These are phyloP conservation scores for Calonectria ilicicola DNA, from an alignment of 2,329 filamentous ascomycete genomes.

Conservation along the genomic window DNA sequence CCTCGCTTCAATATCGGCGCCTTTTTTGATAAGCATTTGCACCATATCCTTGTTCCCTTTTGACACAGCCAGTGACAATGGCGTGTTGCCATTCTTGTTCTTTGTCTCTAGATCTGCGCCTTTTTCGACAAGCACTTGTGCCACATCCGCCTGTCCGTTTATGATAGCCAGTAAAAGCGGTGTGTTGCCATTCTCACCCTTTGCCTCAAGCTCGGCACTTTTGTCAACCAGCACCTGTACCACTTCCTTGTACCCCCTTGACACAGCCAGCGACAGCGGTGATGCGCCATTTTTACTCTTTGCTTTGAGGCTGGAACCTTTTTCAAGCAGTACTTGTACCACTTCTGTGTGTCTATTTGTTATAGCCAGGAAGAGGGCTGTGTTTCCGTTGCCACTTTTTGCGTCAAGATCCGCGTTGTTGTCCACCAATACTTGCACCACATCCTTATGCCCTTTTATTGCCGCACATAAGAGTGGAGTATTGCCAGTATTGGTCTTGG, in stretches of 20 bases:
- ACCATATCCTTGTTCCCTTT: too few relatives aligned
- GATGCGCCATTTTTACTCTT: not conserved
- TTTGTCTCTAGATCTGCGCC: not conserved
- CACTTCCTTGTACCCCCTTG: not conserved
- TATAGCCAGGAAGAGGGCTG: not conserved
- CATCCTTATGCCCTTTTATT: not conserved
- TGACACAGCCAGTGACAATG: too few relatives aligned
- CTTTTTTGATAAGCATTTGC: not conserved
- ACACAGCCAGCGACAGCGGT: not conserved
- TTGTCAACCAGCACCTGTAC: not conserved
- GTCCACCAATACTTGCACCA: not conserved
- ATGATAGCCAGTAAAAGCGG: not conserved
- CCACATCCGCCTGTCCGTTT: not conserved
- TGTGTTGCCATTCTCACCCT: not conserved
- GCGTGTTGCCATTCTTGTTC: not conserved
- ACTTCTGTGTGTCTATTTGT: not conserved
- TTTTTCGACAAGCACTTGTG: not conserved
- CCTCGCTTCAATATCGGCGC: not conserved
- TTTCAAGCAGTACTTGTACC: not conserved
- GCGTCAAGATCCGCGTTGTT: not conserved
- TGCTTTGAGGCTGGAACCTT: not conserved
- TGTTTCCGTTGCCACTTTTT: not conserved
- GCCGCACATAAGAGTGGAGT: not conserved
- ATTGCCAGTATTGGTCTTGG: not conserved
- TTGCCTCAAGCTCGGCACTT: not conserved